phyloP scores from a whole-genome alignment of 768 basidiomycete genomes.

The Lactarius akahatsu region DNA sequence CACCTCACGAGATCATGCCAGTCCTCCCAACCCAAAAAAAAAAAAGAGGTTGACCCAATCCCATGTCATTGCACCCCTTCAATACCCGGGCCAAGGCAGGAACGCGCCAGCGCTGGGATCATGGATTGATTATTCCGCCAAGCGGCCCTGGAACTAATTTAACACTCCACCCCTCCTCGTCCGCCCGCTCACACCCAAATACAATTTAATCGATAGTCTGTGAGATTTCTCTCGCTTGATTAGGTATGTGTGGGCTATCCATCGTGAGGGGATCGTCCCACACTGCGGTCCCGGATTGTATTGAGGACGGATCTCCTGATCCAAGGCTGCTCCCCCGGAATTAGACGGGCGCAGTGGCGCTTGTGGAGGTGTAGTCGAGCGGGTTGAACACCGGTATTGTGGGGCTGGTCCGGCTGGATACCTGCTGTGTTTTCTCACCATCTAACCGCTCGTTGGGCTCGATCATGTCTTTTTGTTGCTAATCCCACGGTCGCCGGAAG shows the following conservation, averaged over 20 bases:
- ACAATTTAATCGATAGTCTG: not conserved
- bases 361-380: slow-evolving; percentile 8
- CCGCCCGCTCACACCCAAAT: not conserved
- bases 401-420: slow-evolving; percentile 6
- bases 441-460: slow-evolving; percentile 12
- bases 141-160: slow-evolving; percentile 1
- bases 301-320: not conserved
- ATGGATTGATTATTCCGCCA: not conserved
- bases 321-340: slow-evolving; percentile 1
- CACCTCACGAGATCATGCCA: slow-evolving; percentile 5
- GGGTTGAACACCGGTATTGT: slow-evolving; percentile 6
- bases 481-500: slow-evolving; percentile 21
- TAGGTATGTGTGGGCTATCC: not conserved
- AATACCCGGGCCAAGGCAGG: not conserved
- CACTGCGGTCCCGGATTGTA: slow-evolving; percentile 6
- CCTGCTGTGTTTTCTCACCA: slow-evolving; percentile 16
- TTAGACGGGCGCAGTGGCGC: slow-evolving; percentile 20
- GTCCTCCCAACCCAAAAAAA: not conserved
- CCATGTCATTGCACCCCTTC: not conserved
- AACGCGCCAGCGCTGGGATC: slow-evolving; percentile 19
- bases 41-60: not conserved
- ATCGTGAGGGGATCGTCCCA: not conserved
- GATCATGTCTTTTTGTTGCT: slow-evolving; percentile 11
- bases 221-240: not conserved
- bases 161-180: not conserved